A percentile compares a stretch with the other conserved stretches of the same genome.
phyloP scores from a whole-genome alignment of 345 rosid species.

The Clausena lansium region DNA sequence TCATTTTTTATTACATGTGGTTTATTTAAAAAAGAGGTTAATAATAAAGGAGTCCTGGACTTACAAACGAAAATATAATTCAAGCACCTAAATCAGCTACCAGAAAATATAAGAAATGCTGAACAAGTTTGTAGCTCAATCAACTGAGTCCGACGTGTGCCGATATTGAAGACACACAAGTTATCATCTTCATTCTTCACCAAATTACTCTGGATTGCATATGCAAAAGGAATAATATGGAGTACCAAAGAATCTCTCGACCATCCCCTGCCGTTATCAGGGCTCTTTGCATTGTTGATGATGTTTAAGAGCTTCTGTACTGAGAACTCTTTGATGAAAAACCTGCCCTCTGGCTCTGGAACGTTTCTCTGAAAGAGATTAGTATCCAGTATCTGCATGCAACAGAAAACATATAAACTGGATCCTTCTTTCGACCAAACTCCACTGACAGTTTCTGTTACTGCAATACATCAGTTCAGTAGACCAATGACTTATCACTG shows the following conservation, averaged over 20 bases:
- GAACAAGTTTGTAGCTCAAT: background rate
- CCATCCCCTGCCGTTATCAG: slow-evolving; percentile 92
- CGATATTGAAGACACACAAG: background rate
- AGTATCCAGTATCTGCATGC: slow-evolving; percentile 96
- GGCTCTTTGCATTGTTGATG: slow-evolving; percentile 53
- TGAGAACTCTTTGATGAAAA: slow-evolving; percentile 75
- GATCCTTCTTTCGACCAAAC: slow-evolving; percentile 71
- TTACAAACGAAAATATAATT: no score
- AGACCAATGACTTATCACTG: background rate
- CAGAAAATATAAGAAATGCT: no score
- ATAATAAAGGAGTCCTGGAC: no score
- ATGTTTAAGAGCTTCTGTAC: slow-evolving; percentile 70
- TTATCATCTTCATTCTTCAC: background rate
- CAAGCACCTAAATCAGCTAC: no score
- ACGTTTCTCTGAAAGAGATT: slow-evolving; percentile 86
- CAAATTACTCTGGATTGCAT: background rate
- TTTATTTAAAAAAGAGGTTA: no score
- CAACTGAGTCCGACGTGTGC: background rate
- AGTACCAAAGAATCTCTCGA: slow-evolving; percentile 75
- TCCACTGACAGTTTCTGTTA: slow-evolving; percentile 74
- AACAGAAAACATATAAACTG: slow-evolving; percentile 65
- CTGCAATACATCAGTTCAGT: slow-evolving; percentile 35
- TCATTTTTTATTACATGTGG: no score
- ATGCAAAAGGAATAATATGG: background rate
- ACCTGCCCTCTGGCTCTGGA: slow-evolving; percentile 55